Base-by-base conservation (phyloP, 768 basidiomycete species). In the Pholiota conissans region DNA sequence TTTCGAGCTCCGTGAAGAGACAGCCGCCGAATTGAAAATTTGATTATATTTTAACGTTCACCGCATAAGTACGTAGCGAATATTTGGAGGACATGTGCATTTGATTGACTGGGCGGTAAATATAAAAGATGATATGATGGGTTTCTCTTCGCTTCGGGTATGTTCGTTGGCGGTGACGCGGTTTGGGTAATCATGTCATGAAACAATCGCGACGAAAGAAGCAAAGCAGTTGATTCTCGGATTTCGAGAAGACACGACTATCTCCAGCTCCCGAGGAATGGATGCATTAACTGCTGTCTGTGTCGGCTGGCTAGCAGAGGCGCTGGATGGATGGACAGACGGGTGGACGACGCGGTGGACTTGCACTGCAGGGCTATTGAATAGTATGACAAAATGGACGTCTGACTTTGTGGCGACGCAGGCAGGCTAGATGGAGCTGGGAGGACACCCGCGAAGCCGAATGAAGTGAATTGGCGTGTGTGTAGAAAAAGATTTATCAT, bases 141-240 rank as follows among this genome's bases (percentile, higher is more conserved):
- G 49, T 8, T 22, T 48, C 29, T 27, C 47, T 27, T 48, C 47
- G 47, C 47, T 48, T 48, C 47, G 47, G 27, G n/a, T 27, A 29
- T 39, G 37, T 28, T 27, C 16, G 47, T 48, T 28, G 3, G 35
- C 35, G 16, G 24, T 37, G 34, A n/a, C 18, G 29, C 28, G 30
- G 20, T 24, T n/a, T 27, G 22, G 6, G 35, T 37, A 16, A 26
- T 24, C 34, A 35, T 54, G 53, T 35, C 34, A 46, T 54, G 53
- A 32, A 54, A 53, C 52, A 45, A 40, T 42, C 26, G 52, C 52
- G n/a, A 53, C 52, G 52, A 0, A 45, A 53, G 52, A 53, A 45
- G 37, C 42, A 45, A 32, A 32, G 30, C 30, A 32, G 20, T 45
- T 45, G 42, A 45, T 39, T 39, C 37, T 39, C 37, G 37, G 37